Evolutionary conservation across 2,329 filamentous ascomycete species (phyloP), one percentile per base, ranked within the genome.

Genomic region (Fusarium sp.): DNA sequence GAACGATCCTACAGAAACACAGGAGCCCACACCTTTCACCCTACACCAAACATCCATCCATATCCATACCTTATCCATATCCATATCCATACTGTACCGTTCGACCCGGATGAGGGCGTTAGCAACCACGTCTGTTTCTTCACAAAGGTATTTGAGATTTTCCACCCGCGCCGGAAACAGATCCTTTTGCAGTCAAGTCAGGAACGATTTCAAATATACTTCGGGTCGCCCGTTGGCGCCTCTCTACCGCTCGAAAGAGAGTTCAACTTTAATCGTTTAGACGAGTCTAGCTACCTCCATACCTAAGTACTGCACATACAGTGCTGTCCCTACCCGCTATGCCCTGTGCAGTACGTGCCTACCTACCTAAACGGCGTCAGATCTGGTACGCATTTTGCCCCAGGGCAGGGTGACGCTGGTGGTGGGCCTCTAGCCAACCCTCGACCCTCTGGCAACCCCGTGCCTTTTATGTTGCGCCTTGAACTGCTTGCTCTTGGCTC

Each of bases 401-500:
- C 51, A 57, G 60, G 60, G 59, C 65, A 66, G 54, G 58, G 66
- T 69, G 66, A 69, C 66, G 57, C 57, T 42, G 66, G 18, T 51
- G 52, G 66, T 70, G 66, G 66, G 49, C 58, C 66, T 23, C 35
- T 37, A 53, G 62, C 68, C 67, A 72, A 69, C 63, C 66, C 50
- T 71, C 53, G 47, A 70, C 53, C 56, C 53, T 72, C 56, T 60
- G 54, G 55, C 51, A 67, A 63, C 67, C 67, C 68, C 63, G 66
- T 72, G 70, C 61, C 51, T 72, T 52, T 55, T 21, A 33, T 42
- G 46, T 51, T 42, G 46, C 39, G 36, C 56, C 41, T 55, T 50
- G 53, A 58, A 53, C 37, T 61, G 35, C 47, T 67, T 23, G 62
- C 23, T 39, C 48, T 47, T 43, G 20, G 51, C 33, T 65, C 39